Evolutionary conservation across 192 early-diverging fungal genomes (phyloP), one percentile per base, ranked within the genome.

Genomic region (Backusella circina): DNA sequence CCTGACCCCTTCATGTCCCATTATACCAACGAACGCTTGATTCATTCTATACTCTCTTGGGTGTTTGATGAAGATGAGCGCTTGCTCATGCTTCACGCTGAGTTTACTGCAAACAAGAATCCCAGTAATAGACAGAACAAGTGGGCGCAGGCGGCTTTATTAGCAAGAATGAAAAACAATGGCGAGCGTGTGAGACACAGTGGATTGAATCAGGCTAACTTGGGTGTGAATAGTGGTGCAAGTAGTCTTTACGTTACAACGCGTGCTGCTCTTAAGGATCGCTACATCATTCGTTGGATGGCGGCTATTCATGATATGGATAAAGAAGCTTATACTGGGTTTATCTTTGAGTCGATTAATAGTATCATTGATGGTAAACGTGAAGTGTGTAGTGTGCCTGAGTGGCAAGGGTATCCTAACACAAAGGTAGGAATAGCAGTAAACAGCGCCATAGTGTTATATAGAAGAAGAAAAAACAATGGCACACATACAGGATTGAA

Each of bases 1-100:
- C 88, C 88, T 12, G 88, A 88, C 72, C 84, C 87, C 26, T 88
- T 87, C 75, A 85, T 87, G 77, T 88, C 88, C 1, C 73, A 72
- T 38, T 87, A 88, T 67, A 86, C 86, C 32, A 70, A 73, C 1
- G 84, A 90, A 57, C 70, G 87, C 38, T 65, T 90, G 5, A 64
- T 87, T 12, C 75, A 82, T 32, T 75, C 83, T 21, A 72, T 88
- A 9, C 78, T 90, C 31, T 72, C 79, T 26, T 90, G 88, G 88
- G 64, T 83, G 5, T 76, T 84, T 30, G 39, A 81, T 44, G 88
- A 88, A 65, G 88, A 90, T 74, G 86, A 88, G 16, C 82, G 84
- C 18, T 72, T 90, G 30, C 72, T 84, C 1, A 65, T 72, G 15
- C 83, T 90, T 32, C 82, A 86, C 35, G 79, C 83, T 35, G 83